Percentiles rank a stretch among this genome's conserved stretches.
Evolutionary conservation across 2,329 filamentous ascomycete species (phyloP).

Genomic region (Magnaporthiopsis incrustans): DNA sequence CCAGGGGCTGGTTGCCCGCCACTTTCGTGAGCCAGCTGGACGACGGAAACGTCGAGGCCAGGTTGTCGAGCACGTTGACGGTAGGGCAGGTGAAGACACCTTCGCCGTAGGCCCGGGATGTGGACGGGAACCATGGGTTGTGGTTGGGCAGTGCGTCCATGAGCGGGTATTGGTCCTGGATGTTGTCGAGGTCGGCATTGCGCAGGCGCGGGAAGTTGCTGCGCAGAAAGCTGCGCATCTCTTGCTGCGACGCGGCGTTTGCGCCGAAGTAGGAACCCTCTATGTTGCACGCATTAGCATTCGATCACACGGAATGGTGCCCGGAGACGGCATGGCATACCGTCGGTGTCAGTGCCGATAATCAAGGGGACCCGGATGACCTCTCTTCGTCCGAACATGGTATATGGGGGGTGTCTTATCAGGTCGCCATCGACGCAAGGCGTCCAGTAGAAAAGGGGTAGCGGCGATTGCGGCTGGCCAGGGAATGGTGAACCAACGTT

Average conservation of each 20-base stretch:
- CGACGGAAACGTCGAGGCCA: conserved; percentile 10
- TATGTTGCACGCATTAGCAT: conserved; percentile 11
- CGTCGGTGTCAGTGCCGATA: conserved; percentile 35
- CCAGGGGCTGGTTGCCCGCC: conserved; percentile 8
- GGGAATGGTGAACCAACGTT: conserved; percentile 34
- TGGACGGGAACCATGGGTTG: conserved; percentile 34
- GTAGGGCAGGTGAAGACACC: conserved; percentile 36
- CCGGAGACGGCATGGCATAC: conserved; percentile 18
- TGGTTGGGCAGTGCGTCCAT: conserved; percentile 27
- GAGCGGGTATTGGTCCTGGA: conserved; percentile 32
- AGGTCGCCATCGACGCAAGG: conserved; percentile 41
- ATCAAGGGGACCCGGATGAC: conserved; percentile 37
- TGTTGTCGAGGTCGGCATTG: conserved; percentile 22
- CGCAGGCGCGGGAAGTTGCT: conserved; percentile 35
- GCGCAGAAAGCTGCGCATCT: conserved; percentile 31
- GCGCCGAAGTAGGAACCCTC: conserved; percentile 39
- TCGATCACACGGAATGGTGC: neutral
- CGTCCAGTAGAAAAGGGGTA: conserved; percentile 41
- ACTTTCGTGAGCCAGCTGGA: neutral
- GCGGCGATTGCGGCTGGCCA: conserved; percentile 21
- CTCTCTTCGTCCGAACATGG: conserved; percentile 28
- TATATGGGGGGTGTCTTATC: conserved; percentile 32
- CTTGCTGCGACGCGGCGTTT: conserved; percentile 25
- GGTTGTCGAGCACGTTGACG: conserved; percentile 29
- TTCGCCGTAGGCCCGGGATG: conserved; percentile 35